Evolutionary conservation across 495 filamentous ascomycete genomes (phyloP).

Genomic region (Trichoderma orchidacearum): DNA sequence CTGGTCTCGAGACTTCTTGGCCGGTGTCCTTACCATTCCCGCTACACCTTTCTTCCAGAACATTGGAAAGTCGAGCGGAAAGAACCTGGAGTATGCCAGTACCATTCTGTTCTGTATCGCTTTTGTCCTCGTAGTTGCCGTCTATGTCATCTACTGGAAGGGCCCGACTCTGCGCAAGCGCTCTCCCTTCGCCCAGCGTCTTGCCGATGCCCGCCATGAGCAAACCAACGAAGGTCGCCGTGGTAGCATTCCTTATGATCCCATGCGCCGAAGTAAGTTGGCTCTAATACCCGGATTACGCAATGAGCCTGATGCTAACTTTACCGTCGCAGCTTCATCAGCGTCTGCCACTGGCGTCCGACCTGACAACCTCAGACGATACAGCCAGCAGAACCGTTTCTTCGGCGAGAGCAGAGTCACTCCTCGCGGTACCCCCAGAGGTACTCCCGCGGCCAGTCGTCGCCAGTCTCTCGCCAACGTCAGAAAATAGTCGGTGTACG

Average conservation of each 20-base stretch:
- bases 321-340: neutral
- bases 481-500: neutral
- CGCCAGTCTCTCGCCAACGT: neutral
- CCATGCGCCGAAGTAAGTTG: neutral
- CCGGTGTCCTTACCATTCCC: constrained; percentile 61
- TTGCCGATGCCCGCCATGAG: constrained; percentile 31
- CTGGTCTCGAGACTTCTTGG: constrained; percentile 64
- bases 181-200: constrained; percentile 60
- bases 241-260: neutral
- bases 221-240: neutral
- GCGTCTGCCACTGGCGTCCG: neutral
- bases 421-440: neutral
- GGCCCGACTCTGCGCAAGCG: constrained; percentile 54
- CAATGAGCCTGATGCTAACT: neutral
- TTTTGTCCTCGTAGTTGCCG: constrained; percentile 51
- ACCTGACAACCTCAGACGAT: neutral
- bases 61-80: constrained; percentile 31
- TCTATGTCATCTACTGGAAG: constrained; percentile 68
- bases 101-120: constrained; percentile 63
- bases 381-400: constrained; percentile 1
- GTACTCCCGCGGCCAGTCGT: neutral
- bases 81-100: constrained; percentile 50
- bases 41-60: constrained; percentile 59
- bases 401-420: constrained; percentile 1
- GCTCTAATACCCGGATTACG: neutral